These are phyloP conservation scores for Helicocarpus griseus DNA, from an alignment of 2,329 filamentous ascomycete genomes.

Conservation along the genomic window DNA sequence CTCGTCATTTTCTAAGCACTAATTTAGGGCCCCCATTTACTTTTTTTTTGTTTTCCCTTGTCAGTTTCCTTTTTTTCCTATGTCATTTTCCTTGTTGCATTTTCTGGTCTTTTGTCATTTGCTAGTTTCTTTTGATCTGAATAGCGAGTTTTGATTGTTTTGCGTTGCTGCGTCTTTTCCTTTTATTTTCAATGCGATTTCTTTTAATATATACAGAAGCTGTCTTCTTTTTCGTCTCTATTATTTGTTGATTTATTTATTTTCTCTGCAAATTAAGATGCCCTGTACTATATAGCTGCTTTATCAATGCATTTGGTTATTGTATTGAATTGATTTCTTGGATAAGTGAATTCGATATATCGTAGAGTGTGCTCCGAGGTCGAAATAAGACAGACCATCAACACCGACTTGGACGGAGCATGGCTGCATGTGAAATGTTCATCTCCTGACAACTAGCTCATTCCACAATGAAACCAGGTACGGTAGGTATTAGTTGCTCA, in stretches of 20 bases:
- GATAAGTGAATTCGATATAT: too few species aligned
- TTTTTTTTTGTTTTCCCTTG: background rate
- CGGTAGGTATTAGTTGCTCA: too few species aligned
- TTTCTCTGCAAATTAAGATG: background rate
- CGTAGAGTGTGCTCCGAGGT: too few species aligned
- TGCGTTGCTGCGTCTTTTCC: background rate
- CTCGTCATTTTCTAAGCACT: background rate
- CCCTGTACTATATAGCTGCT: slow-evolving; percentile 4
- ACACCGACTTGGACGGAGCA: too few species aligned
- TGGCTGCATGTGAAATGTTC: too few species aligned
- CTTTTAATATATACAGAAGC: background rate
- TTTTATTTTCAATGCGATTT: background rate
- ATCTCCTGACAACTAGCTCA: too few species aligned
- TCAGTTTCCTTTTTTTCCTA: background rate
- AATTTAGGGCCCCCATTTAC: background rate
- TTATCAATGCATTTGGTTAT: background rate
- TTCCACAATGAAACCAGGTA: too few species aligned
- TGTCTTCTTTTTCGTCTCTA: background rate
- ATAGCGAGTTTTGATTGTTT: background rate
- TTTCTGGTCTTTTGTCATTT: background rate
- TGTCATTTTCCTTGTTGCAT: background rate
- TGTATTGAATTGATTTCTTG: background rate
- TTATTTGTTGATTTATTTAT: background rate
- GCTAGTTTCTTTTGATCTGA: background rate
- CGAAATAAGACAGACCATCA: too few species aligned